Percentiles rank a stretch among this genome's conserved stretches.
Evolutionary conservation across 768 basidiomycete genomes (phyloP).

Genomic region (Amanita pallidorosea): DNA sequence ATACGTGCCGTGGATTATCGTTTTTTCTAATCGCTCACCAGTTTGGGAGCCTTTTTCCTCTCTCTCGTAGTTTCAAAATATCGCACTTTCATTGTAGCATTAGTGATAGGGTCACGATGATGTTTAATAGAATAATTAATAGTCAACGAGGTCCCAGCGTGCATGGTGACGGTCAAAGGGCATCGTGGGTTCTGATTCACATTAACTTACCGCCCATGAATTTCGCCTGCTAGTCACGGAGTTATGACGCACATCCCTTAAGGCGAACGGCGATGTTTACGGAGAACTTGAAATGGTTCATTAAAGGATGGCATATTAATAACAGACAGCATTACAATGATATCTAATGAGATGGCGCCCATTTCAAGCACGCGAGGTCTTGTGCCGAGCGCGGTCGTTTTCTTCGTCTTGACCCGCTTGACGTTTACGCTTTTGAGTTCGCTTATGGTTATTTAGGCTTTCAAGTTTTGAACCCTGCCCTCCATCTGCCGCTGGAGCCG

Average conservation of each 20-base stretch:
- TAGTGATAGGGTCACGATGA: background rate
- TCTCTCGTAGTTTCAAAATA: background rate
- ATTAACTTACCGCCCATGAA: too few relatives aligned
- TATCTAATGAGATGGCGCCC: background rate
- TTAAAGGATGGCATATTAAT: background rate
- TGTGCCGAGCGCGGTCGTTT: background rate
- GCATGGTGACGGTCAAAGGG: too few relatives aligned
- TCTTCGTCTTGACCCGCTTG: background rate
- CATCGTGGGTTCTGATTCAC: too few relatives aligned
- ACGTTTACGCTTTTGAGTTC: conserved; percentile 1
- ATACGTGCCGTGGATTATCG: too few relatives aligned
- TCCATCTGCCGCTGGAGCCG: background rate
- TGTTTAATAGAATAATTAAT: background rate
- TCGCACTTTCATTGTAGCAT: background rate
- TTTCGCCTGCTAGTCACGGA: too few relatives aligned
- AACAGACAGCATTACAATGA: background rate
- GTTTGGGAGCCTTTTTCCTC: background rate
- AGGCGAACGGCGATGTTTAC: too few relatives aligned
- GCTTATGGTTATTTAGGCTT: background rate
- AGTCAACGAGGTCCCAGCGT: background rate
- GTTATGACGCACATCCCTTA: background rate
- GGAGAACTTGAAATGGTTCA: too few relatives aligned
- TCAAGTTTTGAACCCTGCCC: background rate
- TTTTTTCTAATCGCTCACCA: background rate
- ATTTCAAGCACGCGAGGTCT: background rate